phyloP scores from a whole-genome alignment of 768 basidiomycete species.

The Cystofilobasidium macerans region DNA sequence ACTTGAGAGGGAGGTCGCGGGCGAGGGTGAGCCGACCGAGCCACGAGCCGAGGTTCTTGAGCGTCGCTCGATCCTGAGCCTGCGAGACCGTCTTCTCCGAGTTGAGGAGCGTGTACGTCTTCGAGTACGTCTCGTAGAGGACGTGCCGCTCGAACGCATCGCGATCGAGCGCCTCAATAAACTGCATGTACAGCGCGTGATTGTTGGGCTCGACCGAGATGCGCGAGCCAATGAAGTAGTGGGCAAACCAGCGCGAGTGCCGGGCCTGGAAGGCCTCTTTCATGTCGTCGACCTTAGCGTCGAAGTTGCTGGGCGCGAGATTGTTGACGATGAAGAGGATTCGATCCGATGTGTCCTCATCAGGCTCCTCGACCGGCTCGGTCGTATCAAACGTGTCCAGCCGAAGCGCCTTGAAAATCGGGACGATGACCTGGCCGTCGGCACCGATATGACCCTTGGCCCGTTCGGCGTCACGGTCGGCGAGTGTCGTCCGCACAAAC shows the following conservation, averaged over 20 bases:
- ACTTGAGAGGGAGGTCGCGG: constrained; percentile 79
- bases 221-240: constrained; percentile 92
- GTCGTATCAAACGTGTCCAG: constrained; percentile 53
- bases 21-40: constrained; percentile 87
- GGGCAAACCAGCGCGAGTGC: constrained; percentile 89
- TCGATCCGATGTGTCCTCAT: constrained; percentile 79
- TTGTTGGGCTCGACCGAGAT: constrained; percentile 95
- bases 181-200: constrained; percentile 84
- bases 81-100: constrained; percentile 80
- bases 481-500: constrained; percentile 58
- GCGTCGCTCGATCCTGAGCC: constrained; percentile 65
- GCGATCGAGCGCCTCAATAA: constrained; percentile 66
- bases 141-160: constrained; percentile 60
- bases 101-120: constrained; percentile 75
- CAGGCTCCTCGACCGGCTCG: constrained; percentile 53
- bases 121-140: constrained; percentile 85
- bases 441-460: constrained; percentile 28
- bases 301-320: constrained; percentile 86
- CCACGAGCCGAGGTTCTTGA: constrained; percentile 95
- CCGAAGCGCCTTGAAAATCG: constrained; percentile 64
- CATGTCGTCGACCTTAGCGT: constrained; percentile 77
- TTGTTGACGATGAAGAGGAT: constrained; percentile 98
- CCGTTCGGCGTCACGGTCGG: constrained; percentile 32
- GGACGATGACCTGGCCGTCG: constrained; percentile 6
- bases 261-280: constrained; percentile 66